phyloP scores from a whole-genome alignment of 257 asterid genomes.

The Scutellaria galericulata region DNA sequence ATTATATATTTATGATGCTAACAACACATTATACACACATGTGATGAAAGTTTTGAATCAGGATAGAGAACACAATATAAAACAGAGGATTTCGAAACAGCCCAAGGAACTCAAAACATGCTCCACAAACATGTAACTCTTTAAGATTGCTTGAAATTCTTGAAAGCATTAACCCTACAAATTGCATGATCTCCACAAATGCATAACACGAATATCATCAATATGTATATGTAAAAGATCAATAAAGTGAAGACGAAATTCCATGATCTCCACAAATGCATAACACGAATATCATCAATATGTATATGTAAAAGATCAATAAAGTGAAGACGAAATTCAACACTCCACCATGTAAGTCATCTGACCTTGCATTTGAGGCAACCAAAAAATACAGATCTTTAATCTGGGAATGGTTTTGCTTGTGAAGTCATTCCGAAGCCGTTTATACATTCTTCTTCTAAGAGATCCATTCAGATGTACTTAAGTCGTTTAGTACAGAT shows the following conservation, averaged over 20 bases:
- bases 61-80: no score
- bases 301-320: constrained; percentile 1
- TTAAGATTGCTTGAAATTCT: not conserved
- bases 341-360: constrained; percentile 19
- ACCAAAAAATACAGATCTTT: constrained; percentile 23
- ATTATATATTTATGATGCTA: no score
- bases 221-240: not conserved
- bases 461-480: not conserved
- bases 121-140: not conserved
- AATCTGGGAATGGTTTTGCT: constrained; percentile 14
- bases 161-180: not conserved
- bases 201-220: not conserved
- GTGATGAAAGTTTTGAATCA: no score
- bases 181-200: constrained; percentile 3
- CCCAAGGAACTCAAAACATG: no score
- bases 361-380: constrained; percentile 27
- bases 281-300: not conserved
- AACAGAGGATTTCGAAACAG: no score
- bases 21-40: no score
- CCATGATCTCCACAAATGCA: no score
- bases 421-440: constrained; percentile 3
- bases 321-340: not conserved
- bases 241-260: not conserved
- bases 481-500: not conserved
- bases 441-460: not conserved